Conservation (phyloP, 1,139 yeast species). For the Geotrichum carabidarum region DNA sequence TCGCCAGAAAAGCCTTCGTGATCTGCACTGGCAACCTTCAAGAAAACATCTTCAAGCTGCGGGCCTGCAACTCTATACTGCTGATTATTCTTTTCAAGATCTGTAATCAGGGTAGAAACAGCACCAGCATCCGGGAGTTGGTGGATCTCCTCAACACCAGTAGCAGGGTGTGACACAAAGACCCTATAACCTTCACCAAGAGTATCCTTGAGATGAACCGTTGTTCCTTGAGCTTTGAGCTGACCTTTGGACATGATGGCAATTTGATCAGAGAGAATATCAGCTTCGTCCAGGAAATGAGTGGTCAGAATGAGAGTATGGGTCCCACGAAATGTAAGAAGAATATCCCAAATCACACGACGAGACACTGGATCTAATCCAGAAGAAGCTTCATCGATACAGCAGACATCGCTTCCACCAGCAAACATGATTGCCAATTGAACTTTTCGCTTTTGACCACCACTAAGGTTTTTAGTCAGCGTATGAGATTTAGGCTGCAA, state of each 20-base stretch:
- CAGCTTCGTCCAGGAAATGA: slow-evolving; percentile 40
- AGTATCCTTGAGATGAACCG: slow-evolving; percentile 34
- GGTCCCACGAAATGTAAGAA: slow-evolving; percentile 33
- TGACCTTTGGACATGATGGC: slow-evolving; percentile 36
- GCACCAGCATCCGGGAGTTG: slow-evolving; percentile 24
- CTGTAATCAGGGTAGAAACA: slow-evolving; percentile 25
- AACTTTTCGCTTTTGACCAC: slow-evolving; percentile 89
- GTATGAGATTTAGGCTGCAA: slow-evolving; percentile 28
- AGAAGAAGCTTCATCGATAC: slow-evolving; percentile 40
- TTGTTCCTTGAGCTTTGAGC: slow-evolving; percentile 34
- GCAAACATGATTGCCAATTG: slow-evolving; percentile 57
- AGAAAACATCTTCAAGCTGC: slow-evolving; percentile 37
- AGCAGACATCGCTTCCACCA: slow-evolving; percentile 38
- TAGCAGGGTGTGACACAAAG: slow-evolving; percentile 26
- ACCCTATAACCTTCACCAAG: slow-evolving; percentile 37
- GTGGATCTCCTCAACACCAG: slow-evolving; percentile 29
- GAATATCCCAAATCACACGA: slow-evolving; percentile 39
- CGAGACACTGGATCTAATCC: slow-evolving; percentile 40
- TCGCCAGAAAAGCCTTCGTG: slow-evolving; percentile 27
- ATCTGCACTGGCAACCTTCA: slow-evolving; percentile 35
- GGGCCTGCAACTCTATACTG: slow-evolving; percentile 35
- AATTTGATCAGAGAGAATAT: slow-evolving; percentile 36
- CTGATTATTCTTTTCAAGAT: slow-evolving; percentile 25
- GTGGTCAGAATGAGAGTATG: slow-evolving; percentile 36
- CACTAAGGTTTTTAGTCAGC: slow-evolving; percentile 49